Conservation (phyloP, 148 eudicot species). For the Chenopodium berlandieri region DNA sequence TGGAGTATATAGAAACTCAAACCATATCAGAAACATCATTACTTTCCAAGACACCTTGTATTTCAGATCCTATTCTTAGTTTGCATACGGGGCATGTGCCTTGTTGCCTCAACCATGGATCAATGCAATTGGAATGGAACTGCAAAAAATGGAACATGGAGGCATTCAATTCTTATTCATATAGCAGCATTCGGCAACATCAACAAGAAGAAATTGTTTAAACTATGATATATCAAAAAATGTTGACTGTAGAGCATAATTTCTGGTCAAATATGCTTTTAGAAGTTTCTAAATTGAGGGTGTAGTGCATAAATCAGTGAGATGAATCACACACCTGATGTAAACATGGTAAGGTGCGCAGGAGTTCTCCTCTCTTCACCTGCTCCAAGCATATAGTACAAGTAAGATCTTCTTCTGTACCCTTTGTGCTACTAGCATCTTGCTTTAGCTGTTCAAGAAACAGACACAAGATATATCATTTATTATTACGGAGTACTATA, state of each 20-base stretch:
- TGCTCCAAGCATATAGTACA: conserved; percentile 53
- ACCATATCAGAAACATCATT: conserved; percentile 27
- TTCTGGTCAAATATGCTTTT: background rate
- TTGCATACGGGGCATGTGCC: conserved; percentile 41
- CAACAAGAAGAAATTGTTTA: background rate
- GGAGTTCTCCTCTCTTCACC: conserved; percentile 44
- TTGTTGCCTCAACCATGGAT: conserved; percentile 45
- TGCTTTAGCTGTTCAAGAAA: conserved; percentile 27
- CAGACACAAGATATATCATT: background rate
- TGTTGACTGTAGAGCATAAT: background rate
- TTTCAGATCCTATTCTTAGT: conserved; percentile 29
- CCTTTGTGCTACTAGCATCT: conserved; percentile 25
- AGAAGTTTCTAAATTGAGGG: background rate
- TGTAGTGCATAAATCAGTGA: background rate
- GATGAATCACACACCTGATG: conserved; percentile 38
- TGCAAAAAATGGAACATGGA: conserved; percentile 24
- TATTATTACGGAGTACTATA: background rate
- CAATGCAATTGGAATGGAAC: conserved; percentile 45
- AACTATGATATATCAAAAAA: too few relatives aligned
- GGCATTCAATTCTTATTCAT: background rate
- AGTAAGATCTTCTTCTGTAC: conserved; percentile 35
- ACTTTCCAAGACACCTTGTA: conserved; percentile 22
- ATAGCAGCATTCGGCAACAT: background rate
- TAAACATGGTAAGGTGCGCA: conserved; percentile 55
- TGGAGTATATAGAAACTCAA: conserved; percentile 16